A percentile compares a stretch with the other conserved stretches of the same genome.
Conservation (phyloP, 2,329 filamentous ascomycete genomes). For the Exophiala calicioides region DNA sequence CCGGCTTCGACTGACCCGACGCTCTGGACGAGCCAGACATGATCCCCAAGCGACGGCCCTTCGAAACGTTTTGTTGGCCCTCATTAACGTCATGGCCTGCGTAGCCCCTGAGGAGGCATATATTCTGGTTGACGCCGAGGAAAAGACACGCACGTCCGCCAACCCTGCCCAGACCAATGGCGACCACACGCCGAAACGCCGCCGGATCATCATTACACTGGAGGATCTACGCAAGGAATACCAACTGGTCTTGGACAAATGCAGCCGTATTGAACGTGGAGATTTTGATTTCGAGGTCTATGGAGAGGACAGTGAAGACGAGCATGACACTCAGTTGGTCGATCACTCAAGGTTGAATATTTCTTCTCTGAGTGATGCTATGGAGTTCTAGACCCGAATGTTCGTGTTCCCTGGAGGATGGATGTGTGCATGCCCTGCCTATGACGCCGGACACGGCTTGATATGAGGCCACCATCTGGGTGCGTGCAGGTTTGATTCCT, state of each 20-base stretch:
- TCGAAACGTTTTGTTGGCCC: conserved; percentile 73
- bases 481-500: no score
- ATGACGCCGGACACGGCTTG: no score
- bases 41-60: conserved; percentile 56
- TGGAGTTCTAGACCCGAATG: conserved; percentile 20
- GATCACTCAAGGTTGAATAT: conserved; percentile 24
- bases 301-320: conserved; percentile 27
- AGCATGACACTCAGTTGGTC: conserved; percentile 11
- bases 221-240: conserved; percentile 87
- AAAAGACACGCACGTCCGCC: conserved; percentile 12
- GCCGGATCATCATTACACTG: conserved; percentile 76
- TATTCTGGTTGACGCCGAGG: conserved; percentile 51
- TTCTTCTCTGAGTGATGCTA: conserved; percentile 14
- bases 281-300: conserved; percentile 72
- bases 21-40: conserved; percentile 34
- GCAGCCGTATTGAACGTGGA: conserved; percentile 83
- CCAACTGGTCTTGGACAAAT: conserved; percentile 82
- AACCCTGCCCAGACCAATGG: conserved; percentile 17
- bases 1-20: conserved; percentile 36
- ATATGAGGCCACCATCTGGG: no score
- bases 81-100: conserved; percentile 90
- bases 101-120: conserved; percentile 81
- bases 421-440: no score
- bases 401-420: no score
- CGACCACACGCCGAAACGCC: conserved; percentile 31